Conservation (phyloP, 306 rosid genomes). For the Pterocarpus santalinus region DNA sequence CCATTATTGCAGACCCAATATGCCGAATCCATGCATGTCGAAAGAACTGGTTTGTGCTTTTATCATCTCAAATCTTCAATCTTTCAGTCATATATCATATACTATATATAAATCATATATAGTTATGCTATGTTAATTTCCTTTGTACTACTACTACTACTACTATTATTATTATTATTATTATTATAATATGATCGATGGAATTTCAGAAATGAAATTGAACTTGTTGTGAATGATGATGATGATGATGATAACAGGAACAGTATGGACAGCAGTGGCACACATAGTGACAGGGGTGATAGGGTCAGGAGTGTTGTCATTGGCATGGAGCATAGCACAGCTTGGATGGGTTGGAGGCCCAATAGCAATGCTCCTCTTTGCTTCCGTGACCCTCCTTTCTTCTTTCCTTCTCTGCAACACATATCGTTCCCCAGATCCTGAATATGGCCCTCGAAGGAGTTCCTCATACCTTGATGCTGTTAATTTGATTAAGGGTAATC, state of each 20-base stretch:
- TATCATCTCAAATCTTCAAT: neutral
- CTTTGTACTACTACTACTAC: too few relatives aligned
- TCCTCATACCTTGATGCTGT: slow-evolving; percentile 61
- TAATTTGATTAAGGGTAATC: slow-evolving; percentile 50
- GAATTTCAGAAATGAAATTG: neutral
- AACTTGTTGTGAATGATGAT: neutral
- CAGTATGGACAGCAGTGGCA: slow-evolving; percentile 69
- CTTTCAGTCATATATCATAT: too few relatives aligned
- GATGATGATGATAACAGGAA: slow-evolving; percentile 46
- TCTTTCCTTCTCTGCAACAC: slow-evolving; percentile 60
- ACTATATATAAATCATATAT: too few relatives aligned
- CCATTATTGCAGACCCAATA: slow-evolving; percentile 32
- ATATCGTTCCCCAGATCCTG: slow-evolving; percentile 63
- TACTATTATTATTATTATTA: neutral
- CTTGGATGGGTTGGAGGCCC: slow-evolving; percentile 75
- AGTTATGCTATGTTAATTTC: too few relatives aligned
- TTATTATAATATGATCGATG: neutral
- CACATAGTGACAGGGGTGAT: slow-evolving; percentile 71
- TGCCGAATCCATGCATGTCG: neutral
- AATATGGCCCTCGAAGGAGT: slow-evolving; percentile 59
- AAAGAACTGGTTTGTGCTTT: slow-evolving; percentile 25
- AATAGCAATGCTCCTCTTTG: slow-evolving; percentile 51
- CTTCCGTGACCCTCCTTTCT: slow-evolving; percentile 55
- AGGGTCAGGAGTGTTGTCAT: slow-evolving; percentile 64
- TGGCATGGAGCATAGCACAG: slow-evolving; percentile 73